phyloP scores from a whole-genome alignment of 768 basidiomycete species.

The Tulasnella sp. region DNA sequence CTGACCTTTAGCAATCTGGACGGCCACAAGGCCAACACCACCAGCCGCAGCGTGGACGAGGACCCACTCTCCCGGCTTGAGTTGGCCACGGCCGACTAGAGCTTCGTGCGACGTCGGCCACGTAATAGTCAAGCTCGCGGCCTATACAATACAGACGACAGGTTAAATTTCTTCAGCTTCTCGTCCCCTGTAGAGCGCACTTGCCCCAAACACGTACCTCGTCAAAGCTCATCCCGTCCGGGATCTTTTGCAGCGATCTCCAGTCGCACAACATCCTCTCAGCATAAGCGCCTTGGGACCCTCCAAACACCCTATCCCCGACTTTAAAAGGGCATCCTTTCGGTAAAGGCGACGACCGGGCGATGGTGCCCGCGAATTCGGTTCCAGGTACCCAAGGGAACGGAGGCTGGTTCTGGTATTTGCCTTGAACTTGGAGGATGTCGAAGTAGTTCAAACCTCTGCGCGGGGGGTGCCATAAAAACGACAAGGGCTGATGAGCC shows the following conservation, averaged over 20 bases:
- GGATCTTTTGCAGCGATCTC: conserved; percentile 62
- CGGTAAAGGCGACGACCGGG: conserved; percentile 73
- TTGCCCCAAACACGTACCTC: too few species aligned
- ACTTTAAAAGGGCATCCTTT: conserved; percentile 72
- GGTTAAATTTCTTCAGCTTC: background rate
- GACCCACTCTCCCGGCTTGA: conserved; percentile 86
- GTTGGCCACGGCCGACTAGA: conserved; percentile 77
- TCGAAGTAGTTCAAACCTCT: conserved; percentile 74
- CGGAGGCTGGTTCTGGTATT: conserved; percentile 58
- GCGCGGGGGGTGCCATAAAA: background rate
- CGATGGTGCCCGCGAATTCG: conserved; percentile 83
- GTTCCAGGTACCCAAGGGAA: conserved; percentile 65
- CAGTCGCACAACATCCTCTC: conserved; percentile 69
- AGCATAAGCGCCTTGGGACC: conserved; percentile 75
- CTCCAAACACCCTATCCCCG: conserved; percentile 90
- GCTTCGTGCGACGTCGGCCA: conserved; percentile 95
- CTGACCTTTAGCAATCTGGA: conserved; percentile 89
- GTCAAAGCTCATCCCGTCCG: conserved; percentile 77
- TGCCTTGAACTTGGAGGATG: conserved; percentile 84
- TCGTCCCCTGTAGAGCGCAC: too few species aligned
- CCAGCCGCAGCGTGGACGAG: conserved; percentile 96
- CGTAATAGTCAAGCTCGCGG: conserved; percentile 81
- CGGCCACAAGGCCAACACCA: conserved; percentile 89
- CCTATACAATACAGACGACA: conserved; percentile 56
- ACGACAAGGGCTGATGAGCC: conserved; percentile 4